phyloP scores from a whole-genome alignment of 805 yeast species.

The Metschnikowia baotianmanensis region DNA sequence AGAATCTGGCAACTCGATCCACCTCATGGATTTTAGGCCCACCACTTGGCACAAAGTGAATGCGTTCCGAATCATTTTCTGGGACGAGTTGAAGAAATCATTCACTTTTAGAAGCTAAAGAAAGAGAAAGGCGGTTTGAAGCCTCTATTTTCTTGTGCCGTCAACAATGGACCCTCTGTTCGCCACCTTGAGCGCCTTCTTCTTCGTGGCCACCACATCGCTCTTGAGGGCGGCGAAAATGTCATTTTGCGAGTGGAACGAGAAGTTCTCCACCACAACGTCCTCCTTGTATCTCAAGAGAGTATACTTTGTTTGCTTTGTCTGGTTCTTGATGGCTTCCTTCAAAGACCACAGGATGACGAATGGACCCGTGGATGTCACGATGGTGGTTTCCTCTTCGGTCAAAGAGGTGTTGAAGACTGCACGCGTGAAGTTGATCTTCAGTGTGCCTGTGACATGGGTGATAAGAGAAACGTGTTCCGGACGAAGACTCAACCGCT shows the following conservation, averaged over 20 bases:
- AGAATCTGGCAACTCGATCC: slow-evolving; percentile 22
- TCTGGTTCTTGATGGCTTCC: slow-evolving; percentile 52
- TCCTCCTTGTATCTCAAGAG: slow-evolving; percentile 60
- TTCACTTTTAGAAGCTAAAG: slow-evolving; percentile 40
- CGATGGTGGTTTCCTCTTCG: slow-evolving; percentile 64
- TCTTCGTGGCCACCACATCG: slow-evolving; percentile 71
- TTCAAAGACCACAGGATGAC: slow-evolving; percentile 77
- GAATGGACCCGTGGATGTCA: slow-evolving; percentile 79
- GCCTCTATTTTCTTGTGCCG: background rate
- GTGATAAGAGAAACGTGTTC: slow-evolving; percentile 54
- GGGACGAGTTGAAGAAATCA: slow-evolving; percentile 56
- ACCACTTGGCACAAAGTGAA: slow-evolving; percentile 53
- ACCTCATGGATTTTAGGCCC: slow-evolving; percentile 41
- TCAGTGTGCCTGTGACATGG: slow-evolving; percentile 15
- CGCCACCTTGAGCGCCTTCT: slow-evolving; percentile 53
- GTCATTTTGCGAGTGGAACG: slow-evolving; percentile 66
- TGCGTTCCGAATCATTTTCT: slow-evolving; percentile 59
- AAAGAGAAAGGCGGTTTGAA: background rate
- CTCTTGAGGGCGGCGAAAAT: slow-evolving; percentile 73
- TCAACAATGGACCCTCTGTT: slow-evolving; percentile 8
- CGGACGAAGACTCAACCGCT: slow-evolving; percentile 63
- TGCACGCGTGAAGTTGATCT: slow-evolving; percentile 63
- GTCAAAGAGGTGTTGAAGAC: slow-evolving; percentile 71
- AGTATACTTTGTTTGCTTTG: slow-evolving; percentile 47
- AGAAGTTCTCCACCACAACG: slow-evolving; percentile 76